phyloP scores from a whole-genome alignment of 2,329 filamentous ascomycete genomes.

The Botrytis fabae region DNA sequence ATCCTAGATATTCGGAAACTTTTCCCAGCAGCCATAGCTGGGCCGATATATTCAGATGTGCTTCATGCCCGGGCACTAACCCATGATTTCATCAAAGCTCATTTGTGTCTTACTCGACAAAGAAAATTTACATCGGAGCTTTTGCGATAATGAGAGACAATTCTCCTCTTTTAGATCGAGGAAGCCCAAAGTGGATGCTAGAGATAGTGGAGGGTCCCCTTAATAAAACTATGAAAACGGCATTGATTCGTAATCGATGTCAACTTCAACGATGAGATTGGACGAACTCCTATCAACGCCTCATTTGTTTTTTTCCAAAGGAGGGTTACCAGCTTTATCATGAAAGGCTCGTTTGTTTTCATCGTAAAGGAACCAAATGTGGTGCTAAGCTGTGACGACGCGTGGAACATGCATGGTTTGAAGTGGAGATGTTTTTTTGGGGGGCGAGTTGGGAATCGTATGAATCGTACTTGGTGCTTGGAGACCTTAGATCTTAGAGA shows the following conservation, averaged over 20 bases:
- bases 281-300: not conserved
- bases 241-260: not conserved
- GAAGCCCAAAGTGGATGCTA: not conserved
- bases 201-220: not conserved
- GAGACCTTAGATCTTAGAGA: not conserved
- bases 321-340: not conserved
- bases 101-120: not conserved
- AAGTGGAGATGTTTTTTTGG: not conserved
- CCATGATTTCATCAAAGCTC: not conserved
- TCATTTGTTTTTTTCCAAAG: not conserved
- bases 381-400: not conserved
- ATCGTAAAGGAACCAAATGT: not conserved
- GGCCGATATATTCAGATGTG: not conserved
- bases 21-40: not conserved
- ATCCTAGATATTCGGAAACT: not conserved
- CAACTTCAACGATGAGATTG: not conserved
- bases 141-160: not conserved
- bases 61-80: not conserved
- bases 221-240: not conserved
- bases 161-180: not conserved
- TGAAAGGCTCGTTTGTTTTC: not conserved
- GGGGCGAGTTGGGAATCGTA: not conserved
- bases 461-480: not conserved
- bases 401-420: slow-evolving; percentile 5
- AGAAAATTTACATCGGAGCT: not conserved